Percentiles rank a stretch among this genome's conserved stretches.
Evolutionary conservation across 192 early-diverging fungal genomes (phyloP).

Genomic region (Coemansia sp.): DNA sequence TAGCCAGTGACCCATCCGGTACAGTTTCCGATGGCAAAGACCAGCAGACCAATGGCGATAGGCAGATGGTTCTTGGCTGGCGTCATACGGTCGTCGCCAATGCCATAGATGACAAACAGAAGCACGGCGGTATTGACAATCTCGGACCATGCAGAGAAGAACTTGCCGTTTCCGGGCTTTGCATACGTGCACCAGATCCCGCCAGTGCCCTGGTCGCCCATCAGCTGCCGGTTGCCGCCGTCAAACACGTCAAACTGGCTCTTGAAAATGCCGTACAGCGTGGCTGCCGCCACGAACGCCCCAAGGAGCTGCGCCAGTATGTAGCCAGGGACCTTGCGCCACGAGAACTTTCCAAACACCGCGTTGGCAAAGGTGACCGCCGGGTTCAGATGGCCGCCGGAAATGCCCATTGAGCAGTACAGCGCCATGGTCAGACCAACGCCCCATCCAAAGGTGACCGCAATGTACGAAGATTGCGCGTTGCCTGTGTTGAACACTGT

Average conservation of each 20-base stretch:
- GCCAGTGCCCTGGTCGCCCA: conserved; percentile 58
- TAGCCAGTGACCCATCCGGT: conserved; percentile 69
- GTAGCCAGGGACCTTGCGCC: conserved; percentile 67
- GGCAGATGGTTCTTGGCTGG: conserved; percentile 60
- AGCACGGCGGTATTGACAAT: conserved; percentile 69
- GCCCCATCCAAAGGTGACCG: conserved; percentile 65
- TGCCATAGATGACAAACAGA: conserved; percentile 63
- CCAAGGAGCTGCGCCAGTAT: conserved; percentile 69
- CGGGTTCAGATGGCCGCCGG: conserved; percentile 79
- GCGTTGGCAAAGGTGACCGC: conserved; percentile 72
- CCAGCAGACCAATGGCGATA: conserved; percentile 62
- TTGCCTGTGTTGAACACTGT: conserved; percentile 46
- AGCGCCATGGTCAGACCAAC: conserved; percentile 67
- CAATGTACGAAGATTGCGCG: conserved; percentile 53
- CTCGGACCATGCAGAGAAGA: conserved; percentile 64
- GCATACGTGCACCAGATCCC: conserved; percentile 71
- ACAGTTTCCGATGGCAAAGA: conserved; percentile 65
- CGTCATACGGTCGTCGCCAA: conserved; percentile 62
- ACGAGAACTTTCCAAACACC: conserved; percentile 68
- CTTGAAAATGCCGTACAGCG: conserved; percentile 66
- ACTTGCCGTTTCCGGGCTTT: conserved; percentile 55
- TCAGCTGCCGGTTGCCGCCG: conserved; percentile 54
- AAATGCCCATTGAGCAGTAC: conserved; percentile 64
- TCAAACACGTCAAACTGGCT: conserved; percentile 61
- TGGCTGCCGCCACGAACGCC: conserved; percentile 71